phyloP scores from a whole-genome alignment of 306 rosid genomes.

The Glycine soja region DNA sequence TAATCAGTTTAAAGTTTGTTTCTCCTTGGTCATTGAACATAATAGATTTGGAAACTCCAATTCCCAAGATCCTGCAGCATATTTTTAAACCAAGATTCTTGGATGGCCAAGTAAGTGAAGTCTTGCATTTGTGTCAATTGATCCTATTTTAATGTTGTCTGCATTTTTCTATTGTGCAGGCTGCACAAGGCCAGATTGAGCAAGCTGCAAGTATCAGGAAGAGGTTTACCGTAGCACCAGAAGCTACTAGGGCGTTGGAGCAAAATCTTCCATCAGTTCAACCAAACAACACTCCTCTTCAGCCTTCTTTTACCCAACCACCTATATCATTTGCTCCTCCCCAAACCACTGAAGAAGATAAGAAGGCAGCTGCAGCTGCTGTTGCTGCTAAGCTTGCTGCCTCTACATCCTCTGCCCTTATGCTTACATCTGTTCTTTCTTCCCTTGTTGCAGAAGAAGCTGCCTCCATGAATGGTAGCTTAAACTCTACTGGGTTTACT shows the following conservation, averaged over 20 bases:
- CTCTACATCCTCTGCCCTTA: constrained; percentile 88
- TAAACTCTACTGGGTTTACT: constrained; percentile 59
- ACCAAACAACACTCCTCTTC: constrained; percentile 54
- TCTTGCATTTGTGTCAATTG: background rate
- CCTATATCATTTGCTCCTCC: constrained; percentile 58
- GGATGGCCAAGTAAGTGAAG: background rate
- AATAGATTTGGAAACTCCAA: too few relatives aligned
- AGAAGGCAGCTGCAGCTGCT: constrained; percentile 86
- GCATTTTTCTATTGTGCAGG: constrained; percentile 54
- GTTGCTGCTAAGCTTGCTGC: constrained; percentile 95
- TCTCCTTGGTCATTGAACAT: constrained; percentile 3
- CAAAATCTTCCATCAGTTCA: constrained; percentile 53
- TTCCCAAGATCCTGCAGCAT: background rate
- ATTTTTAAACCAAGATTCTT: background rate
- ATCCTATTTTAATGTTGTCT: background rate
- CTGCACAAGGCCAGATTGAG: constrained; percentile 68
- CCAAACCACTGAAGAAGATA: constrained; percentile 75
- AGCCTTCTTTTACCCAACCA: constrained; percentile 56
- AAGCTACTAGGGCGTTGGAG: constrained; percentile 54
- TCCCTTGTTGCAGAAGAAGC: constrained; percentile 94
- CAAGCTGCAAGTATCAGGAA: constrained; percentile 56
- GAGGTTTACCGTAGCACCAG: constrained; percentile 57
- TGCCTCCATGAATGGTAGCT: constrained; percentile 68
- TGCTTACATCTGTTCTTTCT: constrained; percentile 86
- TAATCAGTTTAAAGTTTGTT: constrained; percentile 8